Evolutionary conservation across 2,329 filamentous ascomycete species (phyloP), one percentile per base, ranked within the genome.

Genomic region (Chaetomium olivaceum): DNA sequence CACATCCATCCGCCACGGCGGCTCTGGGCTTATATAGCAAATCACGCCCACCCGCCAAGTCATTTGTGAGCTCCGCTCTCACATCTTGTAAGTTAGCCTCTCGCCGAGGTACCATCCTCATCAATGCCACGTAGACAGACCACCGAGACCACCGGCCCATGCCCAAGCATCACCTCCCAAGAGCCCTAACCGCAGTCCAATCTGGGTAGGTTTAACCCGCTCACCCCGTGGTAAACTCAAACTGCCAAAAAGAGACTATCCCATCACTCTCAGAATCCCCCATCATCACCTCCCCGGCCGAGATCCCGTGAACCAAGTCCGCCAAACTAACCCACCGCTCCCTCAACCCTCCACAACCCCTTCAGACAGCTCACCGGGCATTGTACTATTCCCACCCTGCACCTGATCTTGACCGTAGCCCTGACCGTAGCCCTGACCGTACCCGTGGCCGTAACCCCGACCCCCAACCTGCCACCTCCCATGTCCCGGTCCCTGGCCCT

Each of bases 291-390:
- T 29, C 29, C 43, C 31, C 59, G 5, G 29, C 56, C 1, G 23
- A 25, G n/a, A 66, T 21, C 19, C 46, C 46, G 7, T 31, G 27
- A 9, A 65, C 14, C 33, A 65, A 4, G 57, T 54, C 57, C 57
- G 57, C 19, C 36, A 63, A 56, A 14, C 55, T 50, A 5, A 50
- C 23, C 14, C 25, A 63, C 16, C 29, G 16, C 12, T 4, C n/a
- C 27, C 71, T 70, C 14, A 76, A 61, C 33, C 78, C 25, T 77
- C 75, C 60, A 75, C 72, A 6, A 71, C 69, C 58, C 75, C 75
- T 50, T 73, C 5, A 1, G 52, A 55, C 57, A 64, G 14, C 52
- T 7, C 23, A 2, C 9, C 8, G 1, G 21, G 33, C 51, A 16
- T 19, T 16, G n/a, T 51, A 31, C 7, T 52, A 19, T 25, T 21